Conservation (phyloP, 1,139 yeast genomes). For the Suhomyces panamericanus region DNA sequence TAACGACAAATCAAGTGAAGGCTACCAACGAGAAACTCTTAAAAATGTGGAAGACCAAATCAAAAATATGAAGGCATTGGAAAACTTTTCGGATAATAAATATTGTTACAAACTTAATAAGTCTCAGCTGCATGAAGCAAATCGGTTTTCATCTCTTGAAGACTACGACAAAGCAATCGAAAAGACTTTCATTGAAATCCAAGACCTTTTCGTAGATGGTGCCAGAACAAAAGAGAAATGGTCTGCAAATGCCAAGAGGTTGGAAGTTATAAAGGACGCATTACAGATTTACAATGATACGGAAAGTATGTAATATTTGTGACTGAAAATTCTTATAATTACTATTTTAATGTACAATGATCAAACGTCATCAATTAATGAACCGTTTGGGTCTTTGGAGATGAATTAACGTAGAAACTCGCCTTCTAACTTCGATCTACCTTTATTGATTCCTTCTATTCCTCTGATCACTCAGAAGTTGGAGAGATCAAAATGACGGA, state of each 20-base stretch:
- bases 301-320: not conserved
- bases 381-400: not conserved
- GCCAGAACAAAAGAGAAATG: slow-evolving; percentile 35
- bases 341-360: slow-evolving; percentile 8
- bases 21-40: slow-evolving; percentile 4
- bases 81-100: slow-evolving; percentile 24
- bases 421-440: not conserved
- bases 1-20: slow-evolving; percentile 1
- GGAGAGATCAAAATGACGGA: slow-evolving; percentile 80
- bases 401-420: too few species aligned
- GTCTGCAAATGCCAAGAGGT: slow-evolving; percentile 35
- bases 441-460: not conserved
- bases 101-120: slow-evolving; percentile 19
- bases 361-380: not conserved
- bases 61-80: slow-evolving; percentile 24
- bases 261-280: slow-evolving; percentile 29
- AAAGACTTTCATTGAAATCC: slow-evolving; percentile 26
- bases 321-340: not conserved
- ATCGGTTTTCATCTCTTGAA: slow-evolving; percentile 17
- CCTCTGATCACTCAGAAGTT: slow-evolving; percentile 19
- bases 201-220: slow-evolving; percentile 32
- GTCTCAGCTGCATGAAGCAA: slow-evolving; percentile 11
- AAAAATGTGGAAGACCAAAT: slow-evolving; percentile 30
- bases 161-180: slow-evolving; percentile 38
- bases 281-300: slow-evolving; percentile 16